phyloP scores from a whole-genome alignment of 1,139 yeast species.

The Pneumocystis sp. region DNA sequence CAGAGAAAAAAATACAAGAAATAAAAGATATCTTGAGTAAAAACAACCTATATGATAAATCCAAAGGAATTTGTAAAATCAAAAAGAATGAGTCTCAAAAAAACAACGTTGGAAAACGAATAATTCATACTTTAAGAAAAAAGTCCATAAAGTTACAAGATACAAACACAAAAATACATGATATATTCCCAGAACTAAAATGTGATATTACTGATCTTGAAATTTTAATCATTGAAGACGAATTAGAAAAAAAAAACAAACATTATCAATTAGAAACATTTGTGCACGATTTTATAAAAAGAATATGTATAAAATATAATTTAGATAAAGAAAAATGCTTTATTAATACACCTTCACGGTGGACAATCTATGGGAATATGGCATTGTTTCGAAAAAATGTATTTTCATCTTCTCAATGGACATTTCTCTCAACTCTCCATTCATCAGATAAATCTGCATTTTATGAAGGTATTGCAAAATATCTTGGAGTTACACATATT shows the following conservation, averaged over 20 bases:
- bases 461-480: not conserved
- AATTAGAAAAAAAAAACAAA: not conserved
- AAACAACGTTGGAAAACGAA: not conserved
- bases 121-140: not conserved
- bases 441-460: not conserved
- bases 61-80: not conserved
- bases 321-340: not conserved
- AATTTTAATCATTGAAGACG: not conserved
- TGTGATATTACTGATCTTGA: not conserved
- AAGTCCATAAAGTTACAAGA: not conserved
- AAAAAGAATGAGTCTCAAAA: not conserved
- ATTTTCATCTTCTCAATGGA: constrained; percentile 5
- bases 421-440: not conserved
- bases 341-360: not conserved
- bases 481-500: constrained; percentile 35
- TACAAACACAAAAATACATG: not conserved
- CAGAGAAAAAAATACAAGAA: not conserved
- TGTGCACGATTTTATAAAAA: not conserved
- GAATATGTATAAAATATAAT: not conserved
- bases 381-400: constrained; percentile 1
- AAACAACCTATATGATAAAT: not conserved
- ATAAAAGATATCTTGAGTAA: not conserved
- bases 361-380: constrained; percentile 1
- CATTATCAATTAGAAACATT: not conserved
- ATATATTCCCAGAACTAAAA: not conserved